Evolutionary conservation across 306 rosid species (phyloP), one percentile per base, ranked within the genome.

Genomic region (Prinsepia uniflora): DNA sequence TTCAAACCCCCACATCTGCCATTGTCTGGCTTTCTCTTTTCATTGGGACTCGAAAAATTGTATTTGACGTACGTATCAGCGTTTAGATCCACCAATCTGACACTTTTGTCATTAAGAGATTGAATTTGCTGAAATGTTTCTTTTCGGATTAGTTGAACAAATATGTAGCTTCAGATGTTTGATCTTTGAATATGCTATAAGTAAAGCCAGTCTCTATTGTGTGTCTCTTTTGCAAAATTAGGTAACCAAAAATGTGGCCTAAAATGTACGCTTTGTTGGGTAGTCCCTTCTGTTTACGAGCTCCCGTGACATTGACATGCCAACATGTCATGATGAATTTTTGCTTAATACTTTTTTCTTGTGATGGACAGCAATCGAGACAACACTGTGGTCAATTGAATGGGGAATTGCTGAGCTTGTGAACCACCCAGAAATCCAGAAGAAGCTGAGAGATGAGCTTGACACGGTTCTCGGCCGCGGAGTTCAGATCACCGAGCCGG

Each of bases 371-470:
- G 96, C 96, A 18, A 92, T 92, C 48, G 98, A 92, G 44, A 92
- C 98, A 48, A 92, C 96, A 15, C 61, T 90, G 6, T 90, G 98
- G 96, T 92, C 98, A 14, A 84, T 92, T 20, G 98, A 92, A 39
- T 92, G 98, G 98, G 96, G 92, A 0, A 65, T 92, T 45, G 98
- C 98, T 2, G 98, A 86, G 78, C 88, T 92, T 4, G 98, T 90
- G 84, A 92, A 92, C 86, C 92, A 92, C 81, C 98, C 82, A 5
- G 85, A 78, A 61, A 76, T 88, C 44, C 95, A 89, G 64, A 78
- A 69, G 49, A 92, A 86, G 73, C 42, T 90, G 1, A 82, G 92
- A 34, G 73, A 82, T 0, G 98, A 92, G 45, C 72, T 92, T 0
- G 96, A 89, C 59, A 65, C 50, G 0, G 86, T 89, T 22, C 90